Evolutionary conservation across 148 eudicot genomes (phyloP).

Genomic region (Arctostaphylos glauca): DNA sequence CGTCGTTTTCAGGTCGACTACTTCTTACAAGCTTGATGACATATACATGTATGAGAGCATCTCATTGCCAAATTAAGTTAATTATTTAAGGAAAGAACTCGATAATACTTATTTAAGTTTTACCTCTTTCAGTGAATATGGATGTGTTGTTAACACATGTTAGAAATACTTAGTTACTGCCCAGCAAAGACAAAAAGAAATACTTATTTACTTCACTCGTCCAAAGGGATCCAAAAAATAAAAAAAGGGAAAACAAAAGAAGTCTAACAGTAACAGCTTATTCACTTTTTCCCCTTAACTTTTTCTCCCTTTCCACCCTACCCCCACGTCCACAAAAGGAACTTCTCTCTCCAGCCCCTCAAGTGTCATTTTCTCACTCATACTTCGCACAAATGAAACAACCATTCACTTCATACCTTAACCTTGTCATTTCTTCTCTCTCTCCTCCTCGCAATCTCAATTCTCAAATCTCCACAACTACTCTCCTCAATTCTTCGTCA

Average conservation of each 20-base stretch:
- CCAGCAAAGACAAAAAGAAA: no score
- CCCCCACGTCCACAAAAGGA: conserved; percentile 59
- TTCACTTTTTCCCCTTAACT: conserved; percentile 14
- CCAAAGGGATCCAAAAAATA: not conserved
- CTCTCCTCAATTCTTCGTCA: conserved; percentile 30
- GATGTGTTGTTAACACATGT: no score
- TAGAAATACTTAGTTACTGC: no score
- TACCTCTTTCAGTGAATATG: no score
- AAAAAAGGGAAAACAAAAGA: conserved; percentile 20
- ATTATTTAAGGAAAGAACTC: no score
- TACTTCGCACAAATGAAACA: conserved; percentile 82
- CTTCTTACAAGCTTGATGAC: no score
- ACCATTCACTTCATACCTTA: conserved; percentile 56
- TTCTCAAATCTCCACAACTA: conserved; percentile 43
- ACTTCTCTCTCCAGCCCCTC: conserved; percentile 18
- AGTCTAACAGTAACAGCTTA: not conserved
- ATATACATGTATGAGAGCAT: no score
- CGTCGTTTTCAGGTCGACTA: no score
- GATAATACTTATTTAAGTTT: no score
- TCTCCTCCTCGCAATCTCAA: conserved; percentile 18
- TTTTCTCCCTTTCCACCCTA: conserved; percentile 18
- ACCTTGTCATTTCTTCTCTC: conserved; percentile 40
- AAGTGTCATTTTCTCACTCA: conserved; percentile 89
- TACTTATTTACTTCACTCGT: no score
- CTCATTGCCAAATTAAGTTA: no score